Conservation (phyloP, 306 rosid species). For the Potentilla sterilis region DNA sequence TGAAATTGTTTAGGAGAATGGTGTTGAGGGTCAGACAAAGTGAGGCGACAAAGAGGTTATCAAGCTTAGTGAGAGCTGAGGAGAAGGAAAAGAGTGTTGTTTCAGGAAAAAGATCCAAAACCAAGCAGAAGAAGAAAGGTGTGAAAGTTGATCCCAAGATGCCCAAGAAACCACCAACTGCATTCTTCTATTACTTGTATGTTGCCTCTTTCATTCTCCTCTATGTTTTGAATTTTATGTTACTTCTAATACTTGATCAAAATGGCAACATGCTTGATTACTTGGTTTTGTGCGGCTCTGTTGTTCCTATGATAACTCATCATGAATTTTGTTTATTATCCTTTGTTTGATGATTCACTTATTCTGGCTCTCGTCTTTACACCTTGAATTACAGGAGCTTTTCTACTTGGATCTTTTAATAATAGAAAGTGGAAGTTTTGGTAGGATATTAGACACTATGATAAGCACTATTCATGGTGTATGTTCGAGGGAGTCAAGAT, state of each 20-base stretch:
- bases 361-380: background rate
- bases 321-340: background rate
- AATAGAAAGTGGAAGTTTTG: background rate
- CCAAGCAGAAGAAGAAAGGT: slow-evolving; percentile 55
- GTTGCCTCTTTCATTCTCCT: slow-evolving; percentile 9
- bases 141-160: slow-evolving; percentile 62
- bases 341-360: background rate
- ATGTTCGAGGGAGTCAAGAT: background rate
- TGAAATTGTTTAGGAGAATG: slow-evolving; percentile 47
- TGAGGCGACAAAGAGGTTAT: slow-evolving; percentile 36
- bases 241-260: too few species aligned
- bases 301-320: too few species aligned
- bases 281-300: too few species aligned
- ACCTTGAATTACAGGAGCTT: background rate
- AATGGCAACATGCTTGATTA: too few species aligned
- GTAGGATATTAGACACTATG: background rate
- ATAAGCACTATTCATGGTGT: background rate
- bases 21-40: slow-evolving; percentile 51
- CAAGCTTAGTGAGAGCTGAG: slow-evolving; percentile 10
- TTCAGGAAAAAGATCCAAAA: slow-evolving; percentile 47
- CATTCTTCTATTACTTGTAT: slow-evolving; percentile 94
- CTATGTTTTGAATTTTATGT: background rate
- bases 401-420: background rate
- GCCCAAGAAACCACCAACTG: slow-evolving; percentile 98
- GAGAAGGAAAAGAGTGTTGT: slow-evolving; percentile 29